These are phyloP conservation scores for Annona squamosa DNA, from an alignment of 164 flowering plant species.

Conservation along the genomic window DNA sequence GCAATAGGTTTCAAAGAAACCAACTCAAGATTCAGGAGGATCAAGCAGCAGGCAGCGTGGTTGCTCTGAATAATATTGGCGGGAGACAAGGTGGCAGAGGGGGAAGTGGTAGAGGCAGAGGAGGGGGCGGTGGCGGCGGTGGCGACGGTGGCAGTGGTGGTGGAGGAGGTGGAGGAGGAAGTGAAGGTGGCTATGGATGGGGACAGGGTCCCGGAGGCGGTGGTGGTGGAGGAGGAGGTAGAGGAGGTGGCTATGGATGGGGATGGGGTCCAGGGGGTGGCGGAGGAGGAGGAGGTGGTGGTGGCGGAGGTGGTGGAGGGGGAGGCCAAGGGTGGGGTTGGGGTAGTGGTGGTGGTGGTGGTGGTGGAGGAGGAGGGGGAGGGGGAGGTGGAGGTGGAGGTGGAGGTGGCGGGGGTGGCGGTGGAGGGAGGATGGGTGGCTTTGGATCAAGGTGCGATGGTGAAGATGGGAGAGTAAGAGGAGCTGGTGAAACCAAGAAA, in stretches of 20 bases:
- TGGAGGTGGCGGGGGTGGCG: neutral
- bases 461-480: neutral
- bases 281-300: neutral
- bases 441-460: neutral
- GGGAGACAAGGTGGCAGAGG: neutral
- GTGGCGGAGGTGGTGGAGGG: neutral
- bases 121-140: neutral
- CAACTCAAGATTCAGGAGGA: neutral
- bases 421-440: neutral
- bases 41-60: neutral
- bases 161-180: neutral
- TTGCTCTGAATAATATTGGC: neutral
- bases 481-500: neutral
- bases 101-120: neutral
- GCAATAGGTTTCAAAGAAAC: neutral
- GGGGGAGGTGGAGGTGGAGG: neutral
- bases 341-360: neutral
- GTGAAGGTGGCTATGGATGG: neutral
- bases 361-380: neutral
- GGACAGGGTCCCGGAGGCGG: conserved; percentile 2
- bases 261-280: conserved; percentile 1
- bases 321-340: neutral
- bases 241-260: conserved; percentile 4
- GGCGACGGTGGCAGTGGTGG: neutral
- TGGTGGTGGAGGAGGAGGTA: conserved; percentile 1